Conservation (phyloP, 2,329 filamentous ascomycete genomes). For the Pestalotiopsis sp. region DNA sequence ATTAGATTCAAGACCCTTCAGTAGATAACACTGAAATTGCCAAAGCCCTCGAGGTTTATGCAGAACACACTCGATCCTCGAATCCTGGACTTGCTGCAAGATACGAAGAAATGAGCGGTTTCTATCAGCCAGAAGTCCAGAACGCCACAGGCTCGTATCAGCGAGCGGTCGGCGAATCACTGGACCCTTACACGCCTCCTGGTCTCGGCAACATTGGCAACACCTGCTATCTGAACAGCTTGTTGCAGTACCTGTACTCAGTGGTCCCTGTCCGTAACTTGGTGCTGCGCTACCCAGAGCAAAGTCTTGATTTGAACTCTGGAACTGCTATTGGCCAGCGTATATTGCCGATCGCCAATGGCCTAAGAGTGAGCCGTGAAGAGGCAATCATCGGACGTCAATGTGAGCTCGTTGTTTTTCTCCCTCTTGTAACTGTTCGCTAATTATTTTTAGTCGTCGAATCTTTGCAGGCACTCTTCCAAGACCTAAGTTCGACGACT, state of each 20-base stretch:
- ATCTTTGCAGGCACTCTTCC: constrained; percentile 71
- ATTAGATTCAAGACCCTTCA: constrained; percentile 7
- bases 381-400: constrained; percentile 68
- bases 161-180: constrained; percentile 9
- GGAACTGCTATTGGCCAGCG: constrained; percentile 61
- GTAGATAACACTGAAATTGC: constrained; percentile 22
- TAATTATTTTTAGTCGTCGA: constrained; percentile 60
- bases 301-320: constrained; percentile 67
- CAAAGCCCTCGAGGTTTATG: constrained; percentile 27
- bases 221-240: constrained; percentile 96
- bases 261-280: constrained; percentile 79
- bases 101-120: constrained; percentile 23
- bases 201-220: constrained; percentile 94
- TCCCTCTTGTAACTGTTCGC: neutral
- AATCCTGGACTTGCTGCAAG: constrained; percentile 21
- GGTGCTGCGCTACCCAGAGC: constrained; percentile 72
- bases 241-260: constrained; percentile 93
- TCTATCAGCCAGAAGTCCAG: constrained; percentile 18
- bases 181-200: constrained; percentile 65
- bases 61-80: constrained; percentile 24
- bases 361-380: constrained; percentile 37
- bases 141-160: neutral
- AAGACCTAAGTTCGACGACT: constrained; percentile 65
- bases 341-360: constrained; percentile 63
- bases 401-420: constrained; percentile 57